Evolutionary conservation across 331 rosid genomes (phyloP).

Genomic region (Malus hybrid): DNA sequence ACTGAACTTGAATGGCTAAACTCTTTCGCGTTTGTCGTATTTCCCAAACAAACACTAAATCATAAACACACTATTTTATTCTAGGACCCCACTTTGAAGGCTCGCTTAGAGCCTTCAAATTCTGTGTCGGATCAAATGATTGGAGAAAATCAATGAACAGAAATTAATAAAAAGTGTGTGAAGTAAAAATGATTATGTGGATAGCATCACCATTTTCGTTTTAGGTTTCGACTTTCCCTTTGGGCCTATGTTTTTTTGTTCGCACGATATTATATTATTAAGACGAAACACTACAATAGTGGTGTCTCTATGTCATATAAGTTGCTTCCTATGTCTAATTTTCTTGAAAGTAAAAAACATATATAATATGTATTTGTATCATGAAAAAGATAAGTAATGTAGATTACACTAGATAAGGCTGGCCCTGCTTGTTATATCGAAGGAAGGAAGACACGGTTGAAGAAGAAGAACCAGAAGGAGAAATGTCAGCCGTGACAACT

Average conservation of each 20-base stretch:
- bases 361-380: not conserved
- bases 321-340: not conserved
- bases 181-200: too few species aligned
- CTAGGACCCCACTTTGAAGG: fast-evolving
- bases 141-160: fast-evolving
- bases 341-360: not conserved
- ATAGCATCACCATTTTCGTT: too few species aligned
- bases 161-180: too few species aligned
- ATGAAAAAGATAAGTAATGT: not conserved
- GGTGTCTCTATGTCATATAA: fast-evolving
- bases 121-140: too few species aligned
- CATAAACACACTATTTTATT: too few species aligned
- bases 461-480: not conserved
- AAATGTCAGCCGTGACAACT: conserved; percentile 28
- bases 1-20: too few species aligned
- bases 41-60: too few species aligned
- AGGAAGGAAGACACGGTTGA: not conserved
- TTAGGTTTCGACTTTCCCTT: too few species aligned
- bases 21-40: too few species aligned
- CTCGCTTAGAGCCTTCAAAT: too few species aligned
- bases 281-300: too few species aligned
- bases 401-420: conserved; percentile 5
- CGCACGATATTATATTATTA: not conserved
- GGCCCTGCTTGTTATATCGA: not conserved
- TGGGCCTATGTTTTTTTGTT: too few species aligned